phyloP scores from a whole-genome alignment of 2,329 filamentous ascomycete genomes.

The Westerdykella ornata region DNA sequence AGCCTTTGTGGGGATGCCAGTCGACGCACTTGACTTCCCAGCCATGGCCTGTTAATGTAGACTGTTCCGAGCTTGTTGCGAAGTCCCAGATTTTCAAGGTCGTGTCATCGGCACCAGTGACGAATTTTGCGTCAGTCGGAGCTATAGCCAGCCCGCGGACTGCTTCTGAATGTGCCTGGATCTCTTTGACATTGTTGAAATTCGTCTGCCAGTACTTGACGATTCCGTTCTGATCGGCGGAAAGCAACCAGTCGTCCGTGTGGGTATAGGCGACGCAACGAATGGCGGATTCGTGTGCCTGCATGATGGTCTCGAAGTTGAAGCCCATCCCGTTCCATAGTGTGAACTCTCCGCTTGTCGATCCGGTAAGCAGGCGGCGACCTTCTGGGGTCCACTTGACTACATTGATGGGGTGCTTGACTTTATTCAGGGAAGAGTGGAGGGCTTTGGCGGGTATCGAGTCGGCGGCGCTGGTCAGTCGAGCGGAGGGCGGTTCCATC shows the following conservation, averaged over 20 bases:
- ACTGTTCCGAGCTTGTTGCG: constrained; percentile 74
- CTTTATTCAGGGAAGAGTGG: constrained; percentile 97
- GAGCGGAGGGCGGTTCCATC: constrained; percentile 81
- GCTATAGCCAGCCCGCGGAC: constrained; percentile 89
- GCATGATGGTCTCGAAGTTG: constrained; percentile 99
- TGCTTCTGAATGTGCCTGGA: constrained; percentile 82
- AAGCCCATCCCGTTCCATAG: constrained; percentile 98
- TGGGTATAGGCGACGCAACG: constrained; percentile 82
- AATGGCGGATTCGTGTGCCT: constrained; percentile 86
- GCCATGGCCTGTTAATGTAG: constrained; percentile 81
- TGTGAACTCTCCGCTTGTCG: constrained; percentile 95
- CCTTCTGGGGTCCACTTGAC: constrained; percentile 98
- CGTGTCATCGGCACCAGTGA: constrained; percentile 91
- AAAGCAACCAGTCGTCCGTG: constrained; percentile 94
- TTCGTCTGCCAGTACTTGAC: constrained; percentile 99
- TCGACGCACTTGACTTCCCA: constrained; percentile 98
- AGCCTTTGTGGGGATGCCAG: constrained; percentile 92
- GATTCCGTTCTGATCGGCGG: constrained; percentile 87
- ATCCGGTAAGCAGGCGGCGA: constrained; percentile 81
- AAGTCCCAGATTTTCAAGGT: constrained; percentile 96
- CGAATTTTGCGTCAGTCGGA: constrained; percentile 90
- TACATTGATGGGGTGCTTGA: constrained; percentile 94
- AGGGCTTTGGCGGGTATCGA: constrained; percentile 91
- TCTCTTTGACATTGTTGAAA: constrained; percentile 96
- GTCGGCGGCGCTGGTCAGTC: constrained; percentile 68